Base-by-base conservation (phyloP, 805 yeast species). In the Wickerhamomyces pijperi region DNA sequence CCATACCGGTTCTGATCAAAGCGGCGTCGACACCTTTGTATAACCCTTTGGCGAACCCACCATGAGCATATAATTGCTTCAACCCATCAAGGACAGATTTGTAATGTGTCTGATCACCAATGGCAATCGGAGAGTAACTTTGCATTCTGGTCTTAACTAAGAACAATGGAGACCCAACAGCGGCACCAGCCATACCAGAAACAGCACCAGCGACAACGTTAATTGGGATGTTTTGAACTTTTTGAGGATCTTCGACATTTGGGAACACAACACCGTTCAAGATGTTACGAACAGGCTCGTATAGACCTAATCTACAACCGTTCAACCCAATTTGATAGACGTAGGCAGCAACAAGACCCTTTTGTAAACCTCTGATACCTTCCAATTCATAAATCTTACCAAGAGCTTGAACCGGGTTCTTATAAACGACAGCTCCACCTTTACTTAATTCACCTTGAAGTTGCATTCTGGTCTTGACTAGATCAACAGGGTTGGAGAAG, bases 111-210 rank as follows among this genome's bases (percentile, higher is more conserved):
- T 92, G 98, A 53, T 87, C 90, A 37, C 98, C 98, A 36, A 88
- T 78, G 35, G 76, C 68, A 43, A 79, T 64, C 11, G 69, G 70
- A 15, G 95, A 82, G 60, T 76, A 92, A 2, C 97, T 82, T 65
- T 92, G 98, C 94, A 92, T 85, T 67, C 98, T 74, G 2, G 97
- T 94, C 64, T 92, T 92, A 48, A 92, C 77, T 48, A 92, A 71
- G 57, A 84, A 92, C 55, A 92, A 73, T 11, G 98, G 98, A 3
- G 95, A 85, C 4, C 97, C 95, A 31, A 83, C 51, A 21, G 82
- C 63, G 15, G 96, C 96, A 42, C 97, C 98, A 34, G 86, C 78
- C 18, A 81, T 72, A 41, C 98, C 98, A 2, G 95, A 79, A 3
- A 73, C 47, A 7, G 84, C 83, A 47, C 97, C 98, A 1, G 95